phyloP scores from a whole-genome alignment of 169 alveolate species.

The Plasmodium gaboni region DNA sequence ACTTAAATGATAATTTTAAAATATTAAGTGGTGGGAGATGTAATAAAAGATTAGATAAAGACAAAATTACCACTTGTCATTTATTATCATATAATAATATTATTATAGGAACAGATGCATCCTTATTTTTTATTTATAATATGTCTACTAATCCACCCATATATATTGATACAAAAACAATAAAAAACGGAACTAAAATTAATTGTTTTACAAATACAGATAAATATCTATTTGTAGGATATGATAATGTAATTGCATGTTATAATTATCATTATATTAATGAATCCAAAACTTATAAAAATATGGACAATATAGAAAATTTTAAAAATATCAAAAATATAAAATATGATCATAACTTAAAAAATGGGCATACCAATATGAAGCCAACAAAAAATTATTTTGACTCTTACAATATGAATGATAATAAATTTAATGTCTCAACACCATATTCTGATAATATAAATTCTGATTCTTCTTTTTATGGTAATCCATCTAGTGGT shows the following conservation, averaged over 20 bases:
- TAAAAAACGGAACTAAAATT: constrained; percentile 55
- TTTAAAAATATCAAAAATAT: background rate
- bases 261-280: constrained; percentile 54
- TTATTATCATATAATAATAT: constrained; percentile 37
- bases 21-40: constrained; percentile 85
- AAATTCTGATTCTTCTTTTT: background rate
- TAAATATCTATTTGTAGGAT: constrained; percentile 57
- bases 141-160: constrained; percentile 66
- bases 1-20: constrained; percentile 48
- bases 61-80: constrained; percentile 80
- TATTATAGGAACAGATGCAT: constrained; percentile 35
- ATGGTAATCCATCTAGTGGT: background rate
- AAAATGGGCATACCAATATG: background rate
- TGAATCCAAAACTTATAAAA: constrained; percentile 11
- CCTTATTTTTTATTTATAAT: constrained; percentile 52
- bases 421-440: background rate
- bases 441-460: background rate
- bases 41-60: constrained; percentile 82
- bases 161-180: constrained; percentile 38
- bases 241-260: constrained; percentile 68
- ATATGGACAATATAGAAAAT: background rate
- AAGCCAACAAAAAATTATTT: background rate
- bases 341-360: background rate
- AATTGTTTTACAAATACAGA: constrained; percentile 69
- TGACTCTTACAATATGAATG: background rate